A percentile compares a stretch with the other conserved stretches of the same genome.
Evolutionary conservation across 2,329 filamentous ascomycete genomes (phyloP).

Genomic region (Trichoderma aggressivum): DNA sequence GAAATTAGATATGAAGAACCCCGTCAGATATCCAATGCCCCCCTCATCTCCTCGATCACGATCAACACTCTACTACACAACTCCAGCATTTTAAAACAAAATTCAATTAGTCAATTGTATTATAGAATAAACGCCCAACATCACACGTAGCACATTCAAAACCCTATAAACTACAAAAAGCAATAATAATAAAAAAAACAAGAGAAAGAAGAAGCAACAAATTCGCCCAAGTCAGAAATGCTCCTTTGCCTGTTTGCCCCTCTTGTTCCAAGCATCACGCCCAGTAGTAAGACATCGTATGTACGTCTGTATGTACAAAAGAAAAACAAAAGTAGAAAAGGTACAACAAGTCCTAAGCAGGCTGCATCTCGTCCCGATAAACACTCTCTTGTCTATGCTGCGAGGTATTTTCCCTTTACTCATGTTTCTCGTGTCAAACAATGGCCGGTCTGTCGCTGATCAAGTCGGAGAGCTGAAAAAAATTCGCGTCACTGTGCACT

Average conservation of each 20-base stretch:
- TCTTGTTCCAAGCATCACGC: neutral
- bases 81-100: neutral
- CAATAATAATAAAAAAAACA: neutral
- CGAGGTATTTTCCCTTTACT: conserved; percentile 2
- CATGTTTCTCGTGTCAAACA: conserved; percentile 10
- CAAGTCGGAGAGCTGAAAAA: neutral
- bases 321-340: neutral
- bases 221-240: conserved; percentile 2
- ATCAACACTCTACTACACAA: neutral
- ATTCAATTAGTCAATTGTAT: neutral
- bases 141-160: neutral
- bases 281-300: neutral
- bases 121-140: neutral
- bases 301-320: conserved; percentile 7
- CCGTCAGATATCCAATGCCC: neutral
- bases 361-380: neutral
- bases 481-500: neutral
- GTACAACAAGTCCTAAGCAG: neutral
- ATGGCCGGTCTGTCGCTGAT: conserved; percentile 8
- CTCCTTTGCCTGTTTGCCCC: conserved; percentile 5
- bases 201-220: neutral
- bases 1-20: neutral
- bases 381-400: conserved; percentile 9
- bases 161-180: neutral
- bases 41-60: neutral